Conservation (phyloP, 805 yeast species). For the Wickerhamiella sergipiensis region DNA sequence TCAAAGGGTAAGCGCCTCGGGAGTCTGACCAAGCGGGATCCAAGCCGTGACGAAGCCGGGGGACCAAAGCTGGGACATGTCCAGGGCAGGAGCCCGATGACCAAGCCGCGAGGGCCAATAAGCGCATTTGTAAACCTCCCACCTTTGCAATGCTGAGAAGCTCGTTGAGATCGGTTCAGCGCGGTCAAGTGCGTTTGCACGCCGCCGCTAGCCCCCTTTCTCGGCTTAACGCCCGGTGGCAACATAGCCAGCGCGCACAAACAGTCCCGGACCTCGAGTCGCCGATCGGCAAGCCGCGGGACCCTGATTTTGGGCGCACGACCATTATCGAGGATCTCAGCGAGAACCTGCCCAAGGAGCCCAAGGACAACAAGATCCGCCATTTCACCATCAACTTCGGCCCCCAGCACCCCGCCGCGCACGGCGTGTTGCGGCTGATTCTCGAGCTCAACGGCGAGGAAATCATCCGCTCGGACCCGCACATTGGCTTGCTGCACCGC, state of each 20-base stretch:
- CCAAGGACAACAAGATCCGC: slow-evolving; percentile 40
- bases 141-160: slow-evolving; percentile 1
- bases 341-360: slow-evolving; percentile 13
- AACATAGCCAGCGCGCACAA: slow-evolving; percentile 10
- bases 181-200: neutral
- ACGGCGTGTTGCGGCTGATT: slow-evolving; percentile 78
- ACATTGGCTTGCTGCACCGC: slow-evolving; percentile 74
- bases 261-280: slow-evolving; percentile 10
- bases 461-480: slow-evolving; percentile 77
- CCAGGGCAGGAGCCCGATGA: neutral
- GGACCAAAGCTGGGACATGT: too few species aligned
- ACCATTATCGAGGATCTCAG: slow-evolving; percentile 22
- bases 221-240: neutral
- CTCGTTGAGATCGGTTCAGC: slow-evolving; percentile 2
- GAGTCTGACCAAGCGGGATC: too few species aligned
- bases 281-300: slow-evolving; percentile 24
- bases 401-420: slow-evolving; percentile 93
- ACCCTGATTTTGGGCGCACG: slow-evolving; percentile 21
- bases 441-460: slow-evolving; percentile 82
- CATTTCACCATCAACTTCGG: slow-evolving; percentile 85
- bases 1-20: neutral
- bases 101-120: neutral
- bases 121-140: slow-evolving; percentile 2
- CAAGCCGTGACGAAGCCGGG: too few species aligned
- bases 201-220: neutral